These are phyloP conservation scores for Phytophthora nicotianae DNA, from an alignment of 352 stramenopile genomes.

Conservation along the genomic window DNA sequence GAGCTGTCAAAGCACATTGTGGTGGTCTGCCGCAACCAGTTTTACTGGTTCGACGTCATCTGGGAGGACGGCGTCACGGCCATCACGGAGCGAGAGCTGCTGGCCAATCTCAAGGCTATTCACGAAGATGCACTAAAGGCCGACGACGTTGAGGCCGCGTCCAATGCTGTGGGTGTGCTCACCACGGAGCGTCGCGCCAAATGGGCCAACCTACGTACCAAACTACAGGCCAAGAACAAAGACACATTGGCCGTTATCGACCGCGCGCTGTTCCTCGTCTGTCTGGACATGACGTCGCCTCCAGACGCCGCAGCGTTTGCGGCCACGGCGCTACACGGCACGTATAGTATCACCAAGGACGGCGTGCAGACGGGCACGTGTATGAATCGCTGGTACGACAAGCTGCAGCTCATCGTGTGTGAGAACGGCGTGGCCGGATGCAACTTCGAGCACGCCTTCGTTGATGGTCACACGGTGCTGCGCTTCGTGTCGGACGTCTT, in stretches of 20 bases:
- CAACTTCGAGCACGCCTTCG: slow-evolving; percentile 98
- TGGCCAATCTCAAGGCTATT: slow-evolving; percentile 92
- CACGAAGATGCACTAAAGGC: slow-evolving; percentile 78
- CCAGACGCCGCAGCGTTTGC: slow-evolving; percentile 76
- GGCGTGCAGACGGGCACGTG: slow-evolving; percentile 90
- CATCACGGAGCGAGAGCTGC: slow-evolving; percentile 91
- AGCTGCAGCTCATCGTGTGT: slow-evolving; percentile 96
- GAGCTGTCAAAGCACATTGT: slow-evolving; percentile 91
- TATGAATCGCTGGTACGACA: slow-evolving; percentile 98
- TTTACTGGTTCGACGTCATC: slow-evolving; percentile 96
- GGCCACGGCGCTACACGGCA: slow-evolving; percentile 92
- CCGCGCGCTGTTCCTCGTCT: slow-evolving; percentile 94
- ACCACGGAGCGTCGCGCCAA: slow-evolving; percentile 91
- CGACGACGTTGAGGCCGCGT: slow-evolving; percentile 57
- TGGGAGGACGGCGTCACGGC: slow-evolving; percentile 86
- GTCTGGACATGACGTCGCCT: slow-evolving; percentile 92
- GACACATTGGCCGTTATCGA: slow-evolving; percentile 91
- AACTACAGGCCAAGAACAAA: slow-evolving; percentile 77
- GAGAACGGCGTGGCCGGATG: slow-evolving; percentile 93
- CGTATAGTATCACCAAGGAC: slow-evolving; percentile 82
- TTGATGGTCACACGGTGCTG: slow-evolving; percentile 97
- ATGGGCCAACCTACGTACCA: slow-evolving; percentile 89
- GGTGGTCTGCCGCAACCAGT: slow-evolving; percentile 93
- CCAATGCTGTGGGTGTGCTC: slow-evolving; percentile 89
- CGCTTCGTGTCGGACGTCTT: slow-evolving; percentile 90